Evolutionary conservation across 768 basidiomycete species (phyloP), one percentile per base, ranked within the genome.

Genomic region (Galerina sulciceps): DNA sequence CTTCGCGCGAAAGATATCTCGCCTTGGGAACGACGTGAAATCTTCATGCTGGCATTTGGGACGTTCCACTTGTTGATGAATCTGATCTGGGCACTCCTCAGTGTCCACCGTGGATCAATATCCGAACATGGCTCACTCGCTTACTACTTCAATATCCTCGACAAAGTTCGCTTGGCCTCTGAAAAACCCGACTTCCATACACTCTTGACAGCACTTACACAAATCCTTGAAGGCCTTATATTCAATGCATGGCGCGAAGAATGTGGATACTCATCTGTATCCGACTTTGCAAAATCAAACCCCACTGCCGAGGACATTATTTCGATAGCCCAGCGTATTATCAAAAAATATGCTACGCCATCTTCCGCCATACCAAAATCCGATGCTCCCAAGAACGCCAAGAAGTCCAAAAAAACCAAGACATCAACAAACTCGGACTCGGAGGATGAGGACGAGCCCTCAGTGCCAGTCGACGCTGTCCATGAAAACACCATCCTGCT

Each of bases 171-270:
- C 0, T 67, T 77, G 1, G 69, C 67, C 1, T 44, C 57, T 0
- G 63, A 75, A 15, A 67, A 73, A 2, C 76, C 74, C 0, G 69
- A 78, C 46, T 77, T 72, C 18, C 69, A 77, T 31, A 69, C 73
- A 0, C 65, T 75, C 2, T 34, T 71, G 0, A n/a, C 61, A 3
- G 65, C 67, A 0, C 58, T 75, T 0, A 65, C 55, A 1, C 74
- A 76, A 34, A 70, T 77, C 9, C 66, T 76, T 1, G 59, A 66
- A 2, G 76, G 74, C 0, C 35, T 74, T 2, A 47, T 78, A 2
- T 60, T 78, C 0, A 64, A 72, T 57, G 69, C 70, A 0, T 78
- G 75, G 76, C 59, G 48, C 3, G 14, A n/a, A 2, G 57, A 59
- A 22, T 55, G 36, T 23, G 47, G 57, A 0, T 44, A 31, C 17